Conservation (phyloP, 176 grass and related monocot genomes). For the Musa beccarii region DNA sequence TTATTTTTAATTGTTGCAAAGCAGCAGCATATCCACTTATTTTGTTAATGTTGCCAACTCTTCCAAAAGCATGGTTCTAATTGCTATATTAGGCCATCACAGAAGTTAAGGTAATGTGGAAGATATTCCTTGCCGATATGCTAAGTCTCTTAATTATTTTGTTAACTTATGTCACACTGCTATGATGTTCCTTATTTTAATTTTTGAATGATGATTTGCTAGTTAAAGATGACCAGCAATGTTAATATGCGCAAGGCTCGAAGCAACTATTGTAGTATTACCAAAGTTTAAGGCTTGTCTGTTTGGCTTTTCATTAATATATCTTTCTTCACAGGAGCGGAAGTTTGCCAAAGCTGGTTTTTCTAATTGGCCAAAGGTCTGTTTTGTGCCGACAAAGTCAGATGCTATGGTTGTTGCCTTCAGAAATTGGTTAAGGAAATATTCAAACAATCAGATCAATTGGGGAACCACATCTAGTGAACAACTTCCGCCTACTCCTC, state of each 20-base stretch:
- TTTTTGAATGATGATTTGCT: neutral
- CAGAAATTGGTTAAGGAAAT: slow-evolving; percentile 84
- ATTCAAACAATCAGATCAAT: slow-evolving; percentile 44
- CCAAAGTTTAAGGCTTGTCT: neutral
- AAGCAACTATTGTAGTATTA: neutral
- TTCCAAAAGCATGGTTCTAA: neutral
- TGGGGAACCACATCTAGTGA: slow-evolving; percentile 31
- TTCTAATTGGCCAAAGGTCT: slow-evolving; percentile 57
- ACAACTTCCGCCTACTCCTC: slow-evolving; percentile 48
- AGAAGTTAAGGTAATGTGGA: neutral
- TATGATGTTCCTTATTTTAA: neutral
- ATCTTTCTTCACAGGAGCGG: slow-evolving; percentile 39
- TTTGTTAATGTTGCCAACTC: no score
- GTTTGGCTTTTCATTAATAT: neutral
- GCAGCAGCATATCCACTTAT: no score
- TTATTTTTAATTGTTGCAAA: no score
- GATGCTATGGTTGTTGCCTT: slow-evolving; percentile 69
- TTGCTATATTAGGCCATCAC: neutral
- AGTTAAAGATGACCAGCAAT: neutral
- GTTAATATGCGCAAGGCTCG: neutral
- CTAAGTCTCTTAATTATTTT: neutral
- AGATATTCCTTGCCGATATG: neutral
- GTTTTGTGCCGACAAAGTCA: slow-evolving; percentile 72
- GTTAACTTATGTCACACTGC: neutral
- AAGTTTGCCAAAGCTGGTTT: slow-evolving; percentile 36